Conservation (phyloP, 768 basidiomycete species). For the Sutorius australiensis region DNA sequence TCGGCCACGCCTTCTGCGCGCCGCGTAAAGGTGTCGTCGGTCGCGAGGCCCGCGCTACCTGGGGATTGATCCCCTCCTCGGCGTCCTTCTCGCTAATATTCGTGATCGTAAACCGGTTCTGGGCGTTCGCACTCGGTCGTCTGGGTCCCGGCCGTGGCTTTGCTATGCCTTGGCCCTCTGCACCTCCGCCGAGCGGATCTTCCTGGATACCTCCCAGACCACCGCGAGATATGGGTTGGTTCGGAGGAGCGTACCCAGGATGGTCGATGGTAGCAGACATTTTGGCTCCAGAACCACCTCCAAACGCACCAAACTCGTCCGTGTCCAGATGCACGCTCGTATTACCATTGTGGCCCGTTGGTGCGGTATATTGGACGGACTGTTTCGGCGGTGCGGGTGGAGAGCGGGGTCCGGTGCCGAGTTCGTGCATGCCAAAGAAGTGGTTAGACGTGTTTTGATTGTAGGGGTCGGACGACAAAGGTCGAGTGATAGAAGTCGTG, state of each 20-base stretch:
- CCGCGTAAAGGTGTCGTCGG: conserved; percentile 29
- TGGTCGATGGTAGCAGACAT: conserved; percentile 24
- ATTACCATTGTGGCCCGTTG: conserved; percentile 20
- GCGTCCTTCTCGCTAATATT: conserved; percentile 41
- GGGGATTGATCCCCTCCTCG: conserved; percentile 30
- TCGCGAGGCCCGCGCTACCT: conserved; percentile 3
- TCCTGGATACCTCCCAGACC: conserved; percentile 27
- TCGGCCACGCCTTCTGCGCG: conserved; percentile 19
- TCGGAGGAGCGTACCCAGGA: conserved; percentile 23
- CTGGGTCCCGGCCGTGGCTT: conserved; percentile 26
- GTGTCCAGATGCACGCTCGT: conserved; percentile 10
- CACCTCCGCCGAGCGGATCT: conserved; percentile 4
- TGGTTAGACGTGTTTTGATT: conserved; percentile 7
- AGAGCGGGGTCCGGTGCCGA: conserved; percentile 2
- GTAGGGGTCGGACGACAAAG: conserved; percentile 20
- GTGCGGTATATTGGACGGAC: conserved; percentile 29
- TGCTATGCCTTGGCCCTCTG: conserved; percentile 1
- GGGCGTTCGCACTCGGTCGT: conserved; percentile 30
- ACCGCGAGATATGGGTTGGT: conserved; percentile 13
- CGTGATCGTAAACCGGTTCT: conserved; percentile 39
- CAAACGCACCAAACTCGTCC: conserved; percentile 24
- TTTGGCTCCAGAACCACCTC: conserved; percentile 5
- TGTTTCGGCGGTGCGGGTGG: conserved; percentile 14
- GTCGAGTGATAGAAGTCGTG: conserved; percentile 20
- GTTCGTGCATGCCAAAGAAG: conserved; percentile 9